Evolutionary conservation across 805 yeast genomes (phyloP), one percentile per base, ranked within the genome.

Genomic region (Pachysolen tannophilus): DNA sequence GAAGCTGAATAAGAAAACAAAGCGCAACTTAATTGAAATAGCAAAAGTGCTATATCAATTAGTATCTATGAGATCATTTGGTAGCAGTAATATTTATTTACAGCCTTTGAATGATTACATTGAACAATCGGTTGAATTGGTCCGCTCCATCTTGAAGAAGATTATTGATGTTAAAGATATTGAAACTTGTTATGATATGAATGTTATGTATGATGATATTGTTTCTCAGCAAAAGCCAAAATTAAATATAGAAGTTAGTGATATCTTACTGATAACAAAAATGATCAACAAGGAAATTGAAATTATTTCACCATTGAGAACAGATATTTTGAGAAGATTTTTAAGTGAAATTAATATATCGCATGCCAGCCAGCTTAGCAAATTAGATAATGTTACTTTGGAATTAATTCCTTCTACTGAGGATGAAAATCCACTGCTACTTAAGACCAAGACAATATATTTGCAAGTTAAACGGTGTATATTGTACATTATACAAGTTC

Each of bases 381-480:
- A 28, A n/a, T 28, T 36, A 19, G 20, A 30, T 8, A 20, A 15
- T 11, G 26, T 41, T 4, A 25, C 19, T 6, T 20, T 41, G 7
- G 37, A 35, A 15, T 34, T 41, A 28, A 26, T 38, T 10, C 71
- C 72, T 3, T 55, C 65, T 5, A 56, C 69, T 1, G 63, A 63
- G 41, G 67, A 69, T 33, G 65, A 61, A 17, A 61, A 69, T 6
- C 46, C 67, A 15, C 63, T 63, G 5, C 84, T 81, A 34, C 69
- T 77, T 2, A 78, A 76, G 48, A 56, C 69, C 26, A 71, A 70
- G 34, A 61, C 81, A 5, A 57, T 84, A 20, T 62, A 80, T 47
- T 69, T 85, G 35, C 87, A 85, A 49, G 86, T 82, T 1, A 90
- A 90, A 53, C 65, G 95, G 42, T 81, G 87, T 45, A 60, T 88